Evolutionary conservation across 2,329 filamentous ascomycete species (phyloP), one percentile per base, ranked within the genome.

Genomic region (Fusarium albidum): DNA sequence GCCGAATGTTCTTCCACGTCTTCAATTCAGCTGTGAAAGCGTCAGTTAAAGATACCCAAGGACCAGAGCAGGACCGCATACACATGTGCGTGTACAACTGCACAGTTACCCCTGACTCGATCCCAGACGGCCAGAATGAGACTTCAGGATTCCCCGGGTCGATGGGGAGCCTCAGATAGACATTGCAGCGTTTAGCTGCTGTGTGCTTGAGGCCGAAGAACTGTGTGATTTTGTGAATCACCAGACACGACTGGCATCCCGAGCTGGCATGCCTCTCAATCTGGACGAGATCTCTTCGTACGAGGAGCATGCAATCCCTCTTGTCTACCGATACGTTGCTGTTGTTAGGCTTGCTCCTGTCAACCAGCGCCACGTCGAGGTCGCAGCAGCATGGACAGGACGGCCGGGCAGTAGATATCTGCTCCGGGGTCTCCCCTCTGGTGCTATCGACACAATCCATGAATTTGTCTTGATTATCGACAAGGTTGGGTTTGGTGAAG

Each of bases 121-220:
- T 13, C 10, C 14, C 33, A 8, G 28, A 12, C 4, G 37, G n/a
- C 8, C 13, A 17, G 10, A 59, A 47, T 1, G 49, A 28, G 40
- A 64, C 39, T 21, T 64, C 61, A 29, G 58, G 50, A 21, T 54
- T 61, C 4, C 61, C 61, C 6, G 18, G 34, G 8, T 29, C 34
- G 13, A 53, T 57, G 0, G 60, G 49, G 21, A 61, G 54, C 11
- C 54, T 43, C 2, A 64, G 28, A 25, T 21, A 7, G 18, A 25
- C 26, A 50, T 29, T 4, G 13, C 6, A 9, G 5, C 13, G 13
- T 4, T 41, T 26, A n/a, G 18, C 8, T 0, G 6, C 17, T 4
- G 34, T 6, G 5, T 33, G 28, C n/a, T 21, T 21, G 4, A 49
- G 12, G 4, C 44, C 47, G 9, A 59, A 49, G 32, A 29, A 50